Base-by-base conservation (phyloP, 768 basidiomycete genomes). In the Lactifluus subvellereus region DNA sequence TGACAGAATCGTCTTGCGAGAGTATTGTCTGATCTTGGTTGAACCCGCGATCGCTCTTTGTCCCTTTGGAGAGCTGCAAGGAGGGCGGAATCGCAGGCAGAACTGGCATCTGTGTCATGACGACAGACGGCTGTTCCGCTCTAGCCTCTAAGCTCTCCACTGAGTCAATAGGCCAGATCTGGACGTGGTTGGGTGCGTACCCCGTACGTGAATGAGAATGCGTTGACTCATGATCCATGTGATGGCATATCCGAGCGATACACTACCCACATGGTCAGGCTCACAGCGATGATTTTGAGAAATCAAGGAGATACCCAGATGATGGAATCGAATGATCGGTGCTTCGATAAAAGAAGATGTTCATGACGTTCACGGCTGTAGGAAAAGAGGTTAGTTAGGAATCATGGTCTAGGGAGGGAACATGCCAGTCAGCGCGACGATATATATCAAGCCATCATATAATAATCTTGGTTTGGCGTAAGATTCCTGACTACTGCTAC, bases 381-480 rank as follows among this genome's bases (percentile, higher is more conserved):
- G 13, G 9, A 42, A 27, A 48, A 38, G 8, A 14, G 33, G 6
- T 50, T 49, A 27, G 9, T 2, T 20, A 27, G 42, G 52, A 50
- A 53, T 8, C 11, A 32, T 13, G 22, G 22, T 1, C 10, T n/a
- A 22, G 30, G 7, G 43, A 42, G 7, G 11, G 4, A 6, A 61
- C 69, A 18, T 58, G 79, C 71, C 75, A 55, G 85, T 84, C 45
- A 88, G 72, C 5, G 75, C 76, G 37, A 85, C 66, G 61, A 88
- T 83, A 70, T 86, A 88, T 30, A 82, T 80, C 27, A 88, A 72
- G 32, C 87, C 87, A 66, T 89, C 85, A 59, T 83, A 84, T 4
- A 89, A 73, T 82, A 88, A 83, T 73, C 85, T 88, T 66, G n/a
- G 14, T 22, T 9, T 18, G 6, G 6, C 22, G 30, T 61, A 35